A percentile compares a stretch with the other conserved stretches of the same genome.
Evolutionary conservation across 2,329 filamentous ascomycete species (phyloP).

Genomic region (Corynespora cassiicola): DNA sequence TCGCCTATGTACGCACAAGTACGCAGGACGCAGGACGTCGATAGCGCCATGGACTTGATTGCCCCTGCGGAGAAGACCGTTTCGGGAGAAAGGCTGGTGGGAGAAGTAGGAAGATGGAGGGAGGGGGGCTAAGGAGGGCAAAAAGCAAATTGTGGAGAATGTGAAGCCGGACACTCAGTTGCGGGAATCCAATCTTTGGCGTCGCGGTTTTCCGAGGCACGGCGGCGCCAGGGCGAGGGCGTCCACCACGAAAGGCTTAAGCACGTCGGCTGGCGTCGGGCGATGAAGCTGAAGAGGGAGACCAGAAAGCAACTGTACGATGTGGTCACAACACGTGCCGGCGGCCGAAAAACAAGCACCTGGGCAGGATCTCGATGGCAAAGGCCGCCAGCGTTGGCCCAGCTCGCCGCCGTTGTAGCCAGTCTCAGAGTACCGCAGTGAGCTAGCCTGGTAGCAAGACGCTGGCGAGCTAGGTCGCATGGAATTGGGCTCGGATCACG

Average conservation of each 20-base stretch:
- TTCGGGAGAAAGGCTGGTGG: too few relatives aligned
- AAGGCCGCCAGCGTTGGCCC: slow-evolving; percentile 8
- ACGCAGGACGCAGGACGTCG: slow-evolving; percentile 3
- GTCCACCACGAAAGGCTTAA: slow-evolving; percentile 4
- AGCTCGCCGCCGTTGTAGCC: slow-evolving; percentile 14
- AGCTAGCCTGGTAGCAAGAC: too few relatives aligned
- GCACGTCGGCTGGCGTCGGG: too few relatives aligned
- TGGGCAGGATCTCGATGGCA: slow-evolving; percentile 8
- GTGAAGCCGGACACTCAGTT: too few relatives aligned
- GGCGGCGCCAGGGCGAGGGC: slow-evolving; percentile 13
- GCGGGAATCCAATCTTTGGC: too few relatives aligned
- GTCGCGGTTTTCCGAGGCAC: too few relatives aligned
- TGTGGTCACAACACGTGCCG: slow-evolving; percentile 20
- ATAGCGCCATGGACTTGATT: slow-evolving; percentile 1
- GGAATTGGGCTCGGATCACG: slow-evolving; percentile 29
- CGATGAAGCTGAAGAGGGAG: neutral
- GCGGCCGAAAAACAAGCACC: slow-evolving; percentile 9
- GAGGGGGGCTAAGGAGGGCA: too few relatives aligned
- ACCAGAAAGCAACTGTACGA: neutral
- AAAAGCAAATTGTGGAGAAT: too few relatives aligned
- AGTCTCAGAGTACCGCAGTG: too few relatives aligned
- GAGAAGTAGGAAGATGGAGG: too few relatives aligned
- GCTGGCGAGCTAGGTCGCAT: too few relatives aligned
- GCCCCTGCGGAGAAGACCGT: slow-evolving; percentile 11
- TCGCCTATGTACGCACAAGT: slow-evolving; percentile 1